phyloP scores from a whole-genome alignment of 345 rosid species.

The Draba incana region DNA sequence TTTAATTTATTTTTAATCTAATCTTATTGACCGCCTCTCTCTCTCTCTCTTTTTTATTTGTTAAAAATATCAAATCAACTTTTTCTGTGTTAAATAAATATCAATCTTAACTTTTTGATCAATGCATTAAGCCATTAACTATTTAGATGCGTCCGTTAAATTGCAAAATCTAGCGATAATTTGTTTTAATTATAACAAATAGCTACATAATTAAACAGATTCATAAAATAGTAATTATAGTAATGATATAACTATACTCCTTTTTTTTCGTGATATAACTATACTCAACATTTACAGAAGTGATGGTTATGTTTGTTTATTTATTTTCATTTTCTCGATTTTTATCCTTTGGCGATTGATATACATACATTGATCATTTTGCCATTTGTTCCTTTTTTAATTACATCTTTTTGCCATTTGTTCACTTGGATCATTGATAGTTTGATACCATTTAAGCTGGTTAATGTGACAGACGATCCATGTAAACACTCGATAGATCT shows the following conservation, averaged over 20 bases:
- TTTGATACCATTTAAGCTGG: too few relatives aligned
- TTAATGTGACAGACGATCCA: too few relatives aligned
- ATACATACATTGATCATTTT: too few relatives aligned
- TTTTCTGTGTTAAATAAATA: neutral
- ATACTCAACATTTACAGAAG: too few relatives aligned
- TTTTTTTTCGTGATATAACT: too few relatives aligned
- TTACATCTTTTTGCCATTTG: neutral
- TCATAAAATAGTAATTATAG: too few relatives aligned
- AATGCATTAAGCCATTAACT: neutral
- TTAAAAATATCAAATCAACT: constrained; percentile 10
- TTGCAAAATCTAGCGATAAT: neutral
- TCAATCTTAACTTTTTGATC: neutral
- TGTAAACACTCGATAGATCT: too few relatives aligned
- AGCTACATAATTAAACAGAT: too few relatives aligned
- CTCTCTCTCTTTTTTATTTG: neutral
- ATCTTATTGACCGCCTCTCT: constrained; percentile 32
- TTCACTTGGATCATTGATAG: neutral
- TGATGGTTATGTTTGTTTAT: too few relatives aligned
- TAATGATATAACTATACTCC: too few relatives aligned
- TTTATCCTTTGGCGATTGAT: neutral
- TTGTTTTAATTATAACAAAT: too few relatives aligned
- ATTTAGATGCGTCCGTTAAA: neutral
- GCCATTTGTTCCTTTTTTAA: neutral
- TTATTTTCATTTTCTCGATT: neutral
- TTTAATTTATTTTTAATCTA: neutral